Base-by-base conservation (phyloP, 305 asterid genomes). In the Solanum hybrid region DNA sequence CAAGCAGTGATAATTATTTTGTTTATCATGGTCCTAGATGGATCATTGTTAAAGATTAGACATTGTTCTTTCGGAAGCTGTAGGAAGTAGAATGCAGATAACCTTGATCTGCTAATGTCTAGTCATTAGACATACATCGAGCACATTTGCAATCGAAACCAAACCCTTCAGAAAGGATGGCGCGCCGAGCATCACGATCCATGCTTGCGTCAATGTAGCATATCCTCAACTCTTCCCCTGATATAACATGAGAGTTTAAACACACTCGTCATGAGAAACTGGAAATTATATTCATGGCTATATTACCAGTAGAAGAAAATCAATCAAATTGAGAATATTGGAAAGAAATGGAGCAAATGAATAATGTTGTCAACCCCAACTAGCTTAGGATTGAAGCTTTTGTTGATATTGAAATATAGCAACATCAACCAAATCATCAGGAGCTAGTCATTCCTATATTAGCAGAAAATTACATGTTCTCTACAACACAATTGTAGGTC, bases 171-270 rank as follows among this genome's bases (percentile, higher is more conserved):
- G 86, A 91, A 34, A 97, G 94, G 89, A 95, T 57, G 34, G 86
- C 89, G 74, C 94, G 96, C 28, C 98, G 96, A 90, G 98, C 97
- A 89, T 95, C 93, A 64, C 91, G 93, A 88, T 94, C 95, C 98
- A 96, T 93, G 93, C 98, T 97, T 34, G 98, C 97, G 22, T 97
- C 99, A 71, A 95, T 94, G 87, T 96, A 97, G 92, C 99, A 95
- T 92, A 97, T 96, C 86, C 97, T 92, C 93, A 95, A 29, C 93
- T 97, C 99, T 91, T 97, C 98, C 88, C 93, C 98, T 95, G 94
- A 92, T 90, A 89, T 46, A 86, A 26, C 92, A 90, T 28, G 75
- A 61, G 64, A 80, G 89, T 83, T 87, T 88, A 37, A 89, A 37
- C 24, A 87, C 16, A 16, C 5, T 83, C 26, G 2, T 35, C 84